Conservation (phyloP, 116 monocot genomes). For the Cymodocea nodosa region DNA sequence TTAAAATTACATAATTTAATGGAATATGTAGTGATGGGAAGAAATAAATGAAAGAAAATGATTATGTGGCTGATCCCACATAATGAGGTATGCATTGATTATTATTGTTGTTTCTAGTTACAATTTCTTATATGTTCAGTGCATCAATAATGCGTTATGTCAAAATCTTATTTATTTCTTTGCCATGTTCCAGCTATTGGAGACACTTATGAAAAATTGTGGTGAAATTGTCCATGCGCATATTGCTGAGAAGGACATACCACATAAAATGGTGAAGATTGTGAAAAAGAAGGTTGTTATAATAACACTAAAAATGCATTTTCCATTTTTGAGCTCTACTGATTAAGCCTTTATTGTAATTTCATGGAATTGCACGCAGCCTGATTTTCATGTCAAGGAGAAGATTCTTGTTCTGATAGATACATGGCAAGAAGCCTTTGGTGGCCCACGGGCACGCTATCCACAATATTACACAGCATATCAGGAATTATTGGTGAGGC, state of each 20-base stretch:
- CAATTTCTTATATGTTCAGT: too few species aligned
- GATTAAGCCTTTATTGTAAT: not conserved
- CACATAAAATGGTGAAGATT: constrained; percentile 92
- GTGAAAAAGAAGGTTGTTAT: constrained; percentile 81
- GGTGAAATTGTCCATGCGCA: constrained; percentile 89
- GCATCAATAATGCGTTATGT: too few species aligned
- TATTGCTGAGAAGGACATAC: constrained; percentile 82
- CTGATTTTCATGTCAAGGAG: constrained; percentile 93
- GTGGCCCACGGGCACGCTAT: constrained; percentile 82
- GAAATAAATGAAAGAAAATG: too few species aligned
- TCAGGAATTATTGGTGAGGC: constrained; percentile 71
- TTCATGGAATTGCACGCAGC: constrained; percentile 22
- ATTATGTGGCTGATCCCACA: too few species aligned
- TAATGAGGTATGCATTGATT: too few species aligned
- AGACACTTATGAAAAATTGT: constrained; percentile 89
- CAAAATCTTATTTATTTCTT: not conserved
- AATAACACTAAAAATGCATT: not conserved
- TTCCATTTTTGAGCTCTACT: not conserved
- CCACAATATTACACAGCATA: constrained; percentile 89
- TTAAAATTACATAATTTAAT: too few species aligned
- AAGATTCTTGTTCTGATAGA: constrained; percentile 78
- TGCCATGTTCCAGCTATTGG: constrained; percentile 54
- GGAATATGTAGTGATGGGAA: too few species aligned
- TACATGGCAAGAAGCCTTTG: constrained; percentile 99
- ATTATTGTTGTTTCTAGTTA: too few species aligned